These are phyloP conservation scores for Solanum pennellii DNA, from an alignment of 257 asterid genomes.

Conservation along the genomic window DNA sequence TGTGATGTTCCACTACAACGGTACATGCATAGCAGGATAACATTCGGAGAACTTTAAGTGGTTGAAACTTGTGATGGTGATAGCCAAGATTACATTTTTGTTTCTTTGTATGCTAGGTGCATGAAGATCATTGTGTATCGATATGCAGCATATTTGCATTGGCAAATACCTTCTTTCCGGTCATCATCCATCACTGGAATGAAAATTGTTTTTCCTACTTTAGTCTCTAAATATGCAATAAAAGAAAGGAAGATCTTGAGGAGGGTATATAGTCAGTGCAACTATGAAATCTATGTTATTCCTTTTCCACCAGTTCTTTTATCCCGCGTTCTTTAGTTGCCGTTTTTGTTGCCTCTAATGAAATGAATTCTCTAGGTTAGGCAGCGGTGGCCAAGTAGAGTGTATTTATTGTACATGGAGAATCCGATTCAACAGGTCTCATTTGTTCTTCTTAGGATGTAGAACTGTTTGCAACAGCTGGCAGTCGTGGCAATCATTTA, in stretches of 20 bases:
- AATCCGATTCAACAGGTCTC: not conserved
- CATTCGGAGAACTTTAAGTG: not conserved
- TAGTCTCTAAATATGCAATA: not conserved
- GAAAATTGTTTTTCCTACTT: not conserved
- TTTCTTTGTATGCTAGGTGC: not conserved
- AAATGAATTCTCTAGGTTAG: not conserved
- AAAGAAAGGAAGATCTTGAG: not conserved
- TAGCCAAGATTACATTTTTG: not conserved
- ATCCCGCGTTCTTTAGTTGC: not conserved
- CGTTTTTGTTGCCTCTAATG: not conserved
- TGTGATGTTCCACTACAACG: not conserved
- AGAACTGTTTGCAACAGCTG: not conserved
- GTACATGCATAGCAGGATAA: not conserved
- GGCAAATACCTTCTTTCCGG: not conserved
- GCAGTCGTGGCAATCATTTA: not conserved
- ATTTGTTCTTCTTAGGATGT: not conserved
- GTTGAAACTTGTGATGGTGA: not conserved
- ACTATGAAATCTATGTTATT: not conserved
- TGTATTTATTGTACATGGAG: not conserved
- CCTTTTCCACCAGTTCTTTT: not conserved
- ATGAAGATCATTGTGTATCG: not conserved
- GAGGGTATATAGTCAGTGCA: not conserved
- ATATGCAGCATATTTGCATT: not conserved
- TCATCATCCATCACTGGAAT: not conserved
- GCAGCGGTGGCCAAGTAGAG: not conserved